phyloP scores from a whole-genome alignment of 2,329 filamentous ascomycete genomes.

The Ophiocordyceps camponoti-floridani region DNA sequence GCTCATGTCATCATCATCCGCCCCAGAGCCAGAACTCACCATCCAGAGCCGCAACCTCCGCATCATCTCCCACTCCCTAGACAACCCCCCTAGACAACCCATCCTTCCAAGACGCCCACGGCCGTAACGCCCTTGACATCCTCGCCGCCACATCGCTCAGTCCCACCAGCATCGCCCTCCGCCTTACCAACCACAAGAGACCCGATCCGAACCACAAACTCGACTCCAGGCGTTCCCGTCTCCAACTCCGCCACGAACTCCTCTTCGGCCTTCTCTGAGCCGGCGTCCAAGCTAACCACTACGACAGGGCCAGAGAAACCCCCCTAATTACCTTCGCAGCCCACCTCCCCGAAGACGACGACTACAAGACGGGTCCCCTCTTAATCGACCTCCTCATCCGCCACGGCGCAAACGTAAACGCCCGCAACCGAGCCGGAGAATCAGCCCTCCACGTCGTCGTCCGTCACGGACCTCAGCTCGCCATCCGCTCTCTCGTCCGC shows the following conservation, averaged over 20 bases:
- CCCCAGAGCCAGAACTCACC: background rate
- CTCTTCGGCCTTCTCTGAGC: conserved; percentile 14
- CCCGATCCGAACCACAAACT: conserved; percentile 8
- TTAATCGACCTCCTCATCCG: conserved; percentile 26
- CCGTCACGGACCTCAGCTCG: conserved; percentile 32
- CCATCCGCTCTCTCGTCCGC: conserved; percentile 26
- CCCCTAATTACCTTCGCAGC: conserved; percentile 37
- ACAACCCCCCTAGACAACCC: conserved; percentile 7
- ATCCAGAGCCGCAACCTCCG: conserved; percentile 6
- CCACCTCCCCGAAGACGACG: conserved; percentile 30
- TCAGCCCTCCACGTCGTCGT: conserved; percentile 37
- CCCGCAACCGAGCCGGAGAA: conserved; percentile 34
- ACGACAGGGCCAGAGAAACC: conserved; percentile 31
- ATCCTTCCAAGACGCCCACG: conserved; percentile 15
- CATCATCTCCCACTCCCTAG: conserved; percentile 5
- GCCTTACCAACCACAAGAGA: background rate
- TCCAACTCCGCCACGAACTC: conserved; percentile 11
- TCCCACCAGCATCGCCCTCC: conserved; percentile 15
- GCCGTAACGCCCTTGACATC: conserved; percentile 39
- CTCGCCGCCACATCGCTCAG: conserved; percentile 35
- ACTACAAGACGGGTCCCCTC: conserved; percentile 25
- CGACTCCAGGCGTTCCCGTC: conserved; percentile 14
- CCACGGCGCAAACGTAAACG: conserved; percentile 25
- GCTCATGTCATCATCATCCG: background rate
- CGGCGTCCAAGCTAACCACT: conserved; percentile 31